These are phyloP conservation scores for Diaporthe sp. DNA, from an alignment of 2,329 filamentous ascomycete genomes.

Conservation along the genomic window DNA sequence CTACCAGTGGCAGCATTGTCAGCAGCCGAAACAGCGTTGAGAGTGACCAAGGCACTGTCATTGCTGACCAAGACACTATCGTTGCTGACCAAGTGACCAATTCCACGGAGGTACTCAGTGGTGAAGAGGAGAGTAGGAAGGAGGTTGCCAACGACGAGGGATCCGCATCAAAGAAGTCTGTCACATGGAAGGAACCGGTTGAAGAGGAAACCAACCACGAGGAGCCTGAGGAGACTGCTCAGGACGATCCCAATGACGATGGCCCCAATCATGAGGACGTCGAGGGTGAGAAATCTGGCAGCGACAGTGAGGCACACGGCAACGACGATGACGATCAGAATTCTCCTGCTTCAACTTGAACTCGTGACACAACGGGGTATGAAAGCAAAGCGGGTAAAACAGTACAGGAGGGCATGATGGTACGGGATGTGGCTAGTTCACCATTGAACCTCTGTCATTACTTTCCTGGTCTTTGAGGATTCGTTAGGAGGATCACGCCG, in stretches of 20 bases:
- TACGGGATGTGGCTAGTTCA: not conserved
- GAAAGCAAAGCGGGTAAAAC: not conserved
- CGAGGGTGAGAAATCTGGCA: not conserved
- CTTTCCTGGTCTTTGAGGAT: not conserved
- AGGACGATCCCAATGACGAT: too few species aligned
- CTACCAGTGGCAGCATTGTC: too few species aligned
- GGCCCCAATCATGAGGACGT: too few species aligned
- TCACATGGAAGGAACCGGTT: not conserved
- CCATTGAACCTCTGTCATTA: not conserved
- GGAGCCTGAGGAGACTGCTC: not conserved
- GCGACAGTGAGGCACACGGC: not conserved
- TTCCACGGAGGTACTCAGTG: too few species aligned
- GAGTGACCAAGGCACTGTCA: not conserved
- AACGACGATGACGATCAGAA: not conserved
- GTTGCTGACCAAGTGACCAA: not conserved
- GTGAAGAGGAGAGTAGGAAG: too few species aligned
- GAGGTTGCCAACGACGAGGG: not conserved
- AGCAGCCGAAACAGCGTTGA: not conserved
- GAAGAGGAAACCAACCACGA: not conserved
- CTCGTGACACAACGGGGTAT: not conserved
- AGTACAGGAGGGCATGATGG: not conserved
- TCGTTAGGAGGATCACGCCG: not conserved
- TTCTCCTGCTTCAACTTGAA: not conserved
- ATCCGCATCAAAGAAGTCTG: not conserved
- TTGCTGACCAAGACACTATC: too few species aligned